Evolutionary conservation across 2,329 filamentous ascomycete species (phyloP).

Genomic region (Talaromyces sp.): DNA sequence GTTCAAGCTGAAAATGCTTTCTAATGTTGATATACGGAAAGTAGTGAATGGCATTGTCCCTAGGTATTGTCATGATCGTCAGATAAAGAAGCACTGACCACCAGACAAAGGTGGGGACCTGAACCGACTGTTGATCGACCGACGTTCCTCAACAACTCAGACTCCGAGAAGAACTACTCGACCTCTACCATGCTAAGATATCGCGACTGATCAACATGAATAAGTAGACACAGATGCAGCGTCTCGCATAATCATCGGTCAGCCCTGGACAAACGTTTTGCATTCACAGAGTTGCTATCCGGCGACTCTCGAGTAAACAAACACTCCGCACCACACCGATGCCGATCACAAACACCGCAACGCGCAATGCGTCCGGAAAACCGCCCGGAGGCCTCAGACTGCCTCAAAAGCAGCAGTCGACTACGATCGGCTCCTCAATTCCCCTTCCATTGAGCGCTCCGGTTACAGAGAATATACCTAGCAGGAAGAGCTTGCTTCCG

Average conservation of each 20-base stretch:
- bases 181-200: background rate
- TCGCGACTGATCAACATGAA: background rate
- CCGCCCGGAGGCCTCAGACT: slow-evolving; percentile 17
- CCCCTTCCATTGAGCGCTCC: slow-evolving; percentile 6
- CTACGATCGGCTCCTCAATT: slow-evolving; percentile 18
- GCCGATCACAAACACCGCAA: slow-evolving; percentile 18
- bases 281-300: background rate
- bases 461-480: slow-evolving; percentile 21
- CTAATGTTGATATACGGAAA: background rate
- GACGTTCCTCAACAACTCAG: background rate
- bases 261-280: too few relatives aligned
- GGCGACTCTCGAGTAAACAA: slow-evolving; percentile 1
- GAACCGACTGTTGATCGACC: background rate
- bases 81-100: slow-evolving; percentile 3
- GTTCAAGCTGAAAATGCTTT: background rate
- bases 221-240: background rate
- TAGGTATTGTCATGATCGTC: background rate
- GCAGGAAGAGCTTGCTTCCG: slow-evolving; percentile 32
- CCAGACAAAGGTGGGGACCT: background rate
- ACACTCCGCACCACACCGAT: slow-evolving; percentile 10
- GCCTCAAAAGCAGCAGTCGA: slow-evolving; percentile 19
- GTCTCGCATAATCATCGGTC: background rate
- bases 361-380: slow-evolving; percentile 19
- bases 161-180: background rate
- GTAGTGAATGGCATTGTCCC: background rate